Percentiles rank a stretch among this genome's conserved stretches.
Evolutionary conservation across 176 grass and related monocot species (phyloP).

Genomic region (Hordeum vulgare): DNA sequence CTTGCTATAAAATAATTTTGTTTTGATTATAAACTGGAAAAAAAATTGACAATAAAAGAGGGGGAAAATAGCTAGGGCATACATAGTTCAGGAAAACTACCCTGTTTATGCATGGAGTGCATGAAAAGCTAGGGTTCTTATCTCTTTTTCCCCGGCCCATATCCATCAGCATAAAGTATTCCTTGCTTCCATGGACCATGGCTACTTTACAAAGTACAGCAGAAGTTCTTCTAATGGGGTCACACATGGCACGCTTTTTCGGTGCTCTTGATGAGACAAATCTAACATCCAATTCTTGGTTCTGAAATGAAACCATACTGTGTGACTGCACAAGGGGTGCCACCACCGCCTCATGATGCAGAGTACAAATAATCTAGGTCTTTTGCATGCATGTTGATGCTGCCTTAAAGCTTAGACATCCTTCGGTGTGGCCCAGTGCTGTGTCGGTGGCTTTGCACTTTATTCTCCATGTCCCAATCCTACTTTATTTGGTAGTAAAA

Average conservation of each 20-base stretch:
- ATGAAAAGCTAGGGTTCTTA: conserved; percentile 66
- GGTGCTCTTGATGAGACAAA: conserved; percentile 65
- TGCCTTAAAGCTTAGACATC: conserved; percentile 63
- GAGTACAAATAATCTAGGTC: conserved; percentile 47
- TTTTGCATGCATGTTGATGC: conserved; percentile 56
- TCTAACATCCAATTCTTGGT: conserved; percentile 30
- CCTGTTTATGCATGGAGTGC: conserved; percentile 92
- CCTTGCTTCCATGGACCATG: conserved; percentile 68
- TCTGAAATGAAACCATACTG: conserved; percentile 20
- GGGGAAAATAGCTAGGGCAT: conserved; percentile 20
- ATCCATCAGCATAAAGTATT: conserved; percentile 57
- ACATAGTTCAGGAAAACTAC: conserved; percentile 23
- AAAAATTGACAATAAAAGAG: conserved; percentile 9
- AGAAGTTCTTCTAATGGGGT: conserved; percentile 46
- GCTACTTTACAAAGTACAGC: conserved; percentile 51
- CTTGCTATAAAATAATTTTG: neutral
- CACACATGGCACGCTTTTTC: conserved; percentile 34
- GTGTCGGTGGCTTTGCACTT: conserved; percentile 82
- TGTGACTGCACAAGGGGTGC: conserved; percentile 18
- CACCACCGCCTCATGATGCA: conserved; percentile 33
- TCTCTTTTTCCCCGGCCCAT: conserved; percentile 23
- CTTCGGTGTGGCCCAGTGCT: conserved; percentile 38
- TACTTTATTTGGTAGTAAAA: conserved; percentile 31
- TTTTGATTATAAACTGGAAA: neutral
- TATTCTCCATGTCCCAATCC: conserved; percentile 46